Evolutionary conservation across 192 early-diverging fungal species (phyloP).

Genomic region (Backusella westeae): DNA sequence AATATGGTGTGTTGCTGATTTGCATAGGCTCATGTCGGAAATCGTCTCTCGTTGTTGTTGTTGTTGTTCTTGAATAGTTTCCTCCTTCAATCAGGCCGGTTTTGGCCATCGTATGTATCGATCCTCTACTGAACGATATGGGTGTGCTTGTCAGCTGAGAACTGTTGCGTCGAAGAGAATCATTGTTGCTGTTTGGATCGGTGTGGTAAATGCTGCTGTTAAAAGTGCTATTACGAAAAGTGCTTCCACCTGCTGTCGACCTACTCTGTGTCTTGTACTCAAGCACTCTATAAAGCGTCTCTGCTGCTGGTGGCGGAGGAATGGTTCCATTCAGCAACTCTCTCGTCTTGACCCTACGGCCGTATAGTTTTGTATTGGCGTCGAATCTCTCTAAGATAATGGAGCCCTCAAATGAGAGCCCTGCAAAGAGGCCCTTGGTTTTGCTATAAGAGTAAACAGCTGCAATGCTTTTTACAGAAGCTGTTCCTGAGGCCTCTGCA

Average conservation of each 20-base stretch:
- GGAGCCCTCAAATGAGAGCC: slow-evolving; percentile 60
- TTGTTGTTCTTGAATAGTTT: too few species aligned
- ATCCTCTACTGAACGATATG: slow-evolving; percentile 1
- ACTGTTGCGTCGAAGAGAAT: neutral
- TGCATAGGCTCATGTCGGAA: neutral
- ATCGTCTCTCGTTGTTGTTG: neutral
- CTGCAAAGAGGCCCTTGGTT: slow-evolving; percentile 89
- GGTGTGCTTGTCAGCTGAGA: neutral
- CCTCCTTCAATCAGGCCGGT: neutral
- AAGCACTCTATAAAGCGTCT: slow-evolving; percentile 70
- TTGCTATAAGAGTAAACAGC: slow-evolving; percentile 92
- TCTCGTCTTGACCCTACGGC: slow-evolving; percentile 68
- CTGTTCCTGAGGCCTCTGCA: slow-evolving; percentile 79
- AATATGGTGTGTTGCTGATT: neutral
- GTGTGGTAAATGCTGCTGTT: neutral
- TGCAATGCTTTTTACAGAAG: slow-evolving; percentile 63
- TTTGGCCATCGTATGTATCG: neutral
- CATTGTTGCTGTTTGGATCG: neutral
- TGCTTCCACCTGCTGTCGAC: neutral
- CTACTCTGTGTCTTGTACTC: slow-evolving; percentile 23
- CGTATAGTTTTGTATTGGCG: slow-evolving; percentile 96
- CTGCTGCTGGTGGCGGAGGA: slow-evolving; percentile 72
- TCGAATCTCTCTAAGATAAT: slow-evolving; percentile 87
- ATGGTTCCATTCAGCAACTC: slow-evolving; percentile 78
- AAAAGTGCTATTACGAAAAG: neutral